Percentiles rank a stretch among this genome's conserved stretches.
These are phyloP conservation scores for Punica granatum DNA, from an alignment of 345 rosid species.

Conservation along the genomic window DNA sequence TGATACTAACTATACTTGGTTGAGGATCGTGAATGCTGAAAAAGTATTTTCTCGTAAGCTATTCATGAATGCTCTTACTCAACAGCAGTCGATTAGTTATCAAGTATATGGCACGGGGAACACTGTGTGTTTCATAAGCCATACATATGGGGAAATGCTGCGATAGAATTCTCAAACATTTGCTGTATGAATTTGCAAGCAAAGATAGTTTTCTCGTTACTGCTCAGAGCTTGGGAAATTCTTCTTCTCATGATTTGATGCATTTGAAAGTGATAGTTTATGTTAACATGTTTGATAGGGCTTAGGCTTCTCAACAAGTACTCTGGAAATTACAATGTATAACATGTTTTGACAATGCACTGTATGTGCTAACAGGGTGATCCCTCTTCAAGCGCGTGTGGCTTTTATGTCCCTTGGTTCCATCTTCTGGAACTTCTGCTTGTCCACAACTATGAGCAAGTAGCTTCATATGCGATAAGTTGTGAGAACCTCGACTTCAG, in stretches of 20 bases:
- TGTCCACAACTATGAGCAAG: constrained; percentile 84
- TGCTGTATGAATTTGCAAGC: neutral
- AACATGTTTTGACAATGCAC: constrained; percentile 1
- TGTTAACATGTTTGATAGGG: neutral
- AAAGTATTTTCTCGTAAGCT: neutral
- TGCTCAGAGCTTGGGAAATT: neutral
- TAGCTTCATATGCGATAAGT: constrained; percentile 20
- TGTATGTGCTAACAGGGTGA: constrained; percentile 45
- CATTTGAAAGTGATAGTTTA: neutral
- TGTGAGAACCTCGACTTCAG: neutral
- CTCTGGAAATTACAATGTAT: neutral
- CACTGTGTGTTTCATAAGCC: neutral
- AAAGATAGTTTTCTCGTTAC: neutral
- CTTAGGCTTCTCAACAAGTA: neutral
- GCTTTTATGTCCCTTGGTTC: constrained; percentile 93
- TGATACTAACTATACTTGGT: neutral
- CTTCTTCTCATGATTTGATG: neutral
- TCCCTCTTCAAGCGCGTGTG: constrained; percentile 92
- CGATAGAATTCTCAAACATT: neutral
- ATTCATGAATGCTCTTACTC: neutral
- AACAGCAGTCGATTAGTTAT: neutral
- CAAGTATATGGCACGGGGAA: neutral
- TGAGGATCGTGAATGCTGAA: neutral
- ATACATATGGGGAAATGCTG: neutral
- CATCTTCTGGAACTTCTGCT: constrained; percentile 90